Evolutionary conservation across 331 rosid genomes (phyloP).

Genomic region (Spiraea crenata): DNA sequence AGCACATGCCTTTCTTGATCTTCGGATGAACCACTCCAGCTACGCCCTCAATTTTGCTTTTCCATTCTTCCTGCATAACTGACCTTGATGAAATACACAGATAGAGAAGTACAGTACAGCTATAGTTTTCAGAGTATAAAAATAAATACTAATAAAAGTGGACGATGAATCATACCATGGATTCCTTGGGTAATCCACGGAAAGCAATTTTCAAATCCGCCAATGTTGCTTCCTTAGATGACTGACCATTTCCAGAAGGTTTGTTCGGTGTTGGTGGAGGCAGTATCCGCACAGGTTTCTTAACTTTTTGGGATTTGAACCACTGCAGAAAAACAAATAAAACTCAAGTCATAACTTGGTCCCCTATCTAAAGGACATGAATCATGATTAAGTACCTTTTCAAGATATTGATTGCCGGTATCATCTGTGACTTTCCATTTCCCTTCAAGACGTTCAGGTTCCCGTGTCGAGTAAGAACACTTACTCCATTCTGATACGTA

Average conservation of each 20-base stretch:
- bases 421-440: constrained; percentile 90
- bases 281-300: constrained; percentile 64
- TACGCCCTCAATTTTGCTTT: constrained; percentile 53
- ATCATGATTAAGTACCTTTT: constrained; percentile 46
- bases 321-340: constrained; percentile 57
- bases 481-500: constrained; percentile 83
- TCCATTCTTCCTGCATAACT: constrained; percentile 73
- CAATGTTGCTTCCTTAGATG: constrained; percentile 53
- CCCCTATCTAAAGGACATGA: constrained; percentile 9
- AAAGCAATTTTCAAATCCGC: constrained; percentile 68
- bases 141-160: constrained; percentile 11
- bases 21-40: constrained; percentile 73
- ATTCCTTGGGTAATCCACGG: constrained; percentile 58
- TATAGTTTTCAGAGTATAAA: background rate
- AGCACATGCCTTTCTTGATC: constrained; percentile 70
- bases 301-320: constrained; percentile 84
- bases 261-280: constrained; percentile 47
- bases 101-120: constrained; percentile 16
- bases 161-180: constrained; percentile 50
- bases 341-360: constrained; percentile 22
- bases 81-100: constrained; percentile 19
- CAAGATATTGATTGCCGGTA: constrained; percentile 64
- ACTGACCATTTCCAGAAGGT: constrained; percentile 50
- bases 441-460: constrained; percentile 62
- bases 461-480: constrained; percentile 78